Evolutionary conservation across 176 grass and related monocot genomes (phyloP), one percentile per base, ranked within the genome.

Genomic region (Aegilops speltoides): DNA sequence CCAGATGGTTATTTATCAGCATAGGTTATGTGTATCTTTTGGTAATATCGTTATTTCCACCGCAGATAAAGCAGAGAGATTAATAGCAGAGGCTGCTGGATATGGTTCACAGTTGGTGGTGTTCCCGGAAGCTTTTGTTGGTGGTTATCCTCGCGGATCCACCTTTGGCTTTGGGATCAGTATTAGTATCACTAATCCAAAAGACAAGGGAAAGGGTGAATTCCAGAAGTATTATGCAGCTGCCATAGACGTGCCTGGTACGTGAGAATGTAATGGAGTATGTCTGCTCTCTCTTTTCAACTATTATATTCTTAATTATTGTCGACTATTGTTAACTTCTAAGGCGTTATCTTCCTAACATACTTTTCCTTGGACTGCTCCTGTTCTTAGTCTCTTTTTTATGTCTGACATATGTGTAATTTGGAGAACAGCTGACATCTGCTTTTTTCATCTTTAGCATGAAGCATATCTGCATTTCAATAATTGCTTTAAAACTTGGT

Each of bases 201-300:
- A 94, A 19, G 89, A 83, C 19, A 92, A 92, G 79, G 93, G 96
- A 29, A 94, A 84, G 60, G 93, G 95, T 79, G 93, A 92, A 73
- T 98, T 98, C 57, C 64, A 83, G 77, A 94, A 94, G 84, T 98
- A 98, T 90, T 76, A 98, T 78, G 92, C 92, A 0, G 31, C 89
- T 48, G 93, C 97, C 34, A 91, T 98, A 73, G 94, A 96, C 68
- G 93, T 98, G 52, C 94, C 97, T 86, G 97, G 97, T 98, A 94
- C 3, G 71, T 66, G 12, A 4, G 60, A 86, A 68, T 48, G 80
- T 60, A 34, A 60, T 45, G 73, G 8, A 88, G 3, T 76, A 29
- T 83, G 11, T 17, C 10, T 38, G 24, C 50, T 61, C 22, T 19
- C 4, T 74, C 79, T 17, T 73, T 88, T 20, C 1, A 68, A 23